phyloP scores from a whole-genome alignment of 306 rosid species.

The Pterocarpus macrocarpus region DNA sequence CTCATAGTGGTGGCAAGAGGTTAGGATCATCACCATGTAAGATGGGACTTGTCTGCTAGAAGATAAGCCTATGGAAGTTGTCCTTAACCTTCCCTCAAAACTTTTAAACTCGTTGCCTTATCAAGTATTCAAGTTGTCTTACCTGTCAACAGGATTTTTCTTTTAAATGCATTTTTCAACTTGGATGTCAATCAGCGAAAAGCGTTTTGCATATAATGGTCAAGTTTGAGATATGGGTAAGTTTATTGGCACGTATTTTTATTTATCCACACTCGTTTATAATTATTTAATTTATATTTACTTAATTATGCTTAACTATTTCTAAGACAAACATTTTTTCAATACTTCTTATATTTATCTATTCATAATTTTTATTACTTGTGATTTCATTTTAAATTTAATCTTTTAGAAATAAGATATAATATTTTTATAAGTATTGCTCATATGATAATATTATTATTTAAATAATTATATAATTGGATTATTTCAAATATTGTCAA shows the following conservation, averaged over 20 bases:
- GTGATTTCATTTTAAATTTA: no score
- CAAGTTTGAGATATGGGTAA: not conserved
- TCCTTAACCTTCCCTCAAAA: not conserved
- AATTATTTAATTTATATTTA: no score
- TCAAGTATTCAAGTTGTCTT: not conserved
- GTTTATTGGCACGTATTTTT: not conserved
- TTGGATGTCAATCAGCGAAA: not conserved
- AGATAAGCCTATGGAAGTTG: not conserved
- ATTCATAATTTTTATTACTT: no score
- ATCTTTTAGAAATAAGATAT: no score
- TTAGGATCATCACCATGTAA: not conserved
- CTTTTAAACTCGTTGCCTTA: not conserved
- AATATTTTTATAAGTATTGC: no score
- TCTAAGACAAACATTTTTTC: no score
- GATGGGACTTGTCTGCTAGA: constrained; percentile 23
- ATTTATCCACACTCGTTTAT: no score
- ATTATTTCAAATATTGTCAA: no score
- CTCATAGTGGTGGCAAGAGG: not conserved
- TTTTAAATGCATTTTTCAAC: not conserved
- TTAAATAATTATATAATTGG: no score
- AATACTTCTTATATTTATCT: no score
- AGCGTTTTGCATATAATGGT: not conserved
- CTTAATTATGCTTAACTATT: no score
- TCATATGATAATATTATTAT: no score
- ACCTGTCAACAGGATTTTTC: not conserved